These are phyloP conservation scores for Podospora comata DNA, from an alignment of 495 filamentous ascomycete species.

Conservation along the genomic window DNA sequence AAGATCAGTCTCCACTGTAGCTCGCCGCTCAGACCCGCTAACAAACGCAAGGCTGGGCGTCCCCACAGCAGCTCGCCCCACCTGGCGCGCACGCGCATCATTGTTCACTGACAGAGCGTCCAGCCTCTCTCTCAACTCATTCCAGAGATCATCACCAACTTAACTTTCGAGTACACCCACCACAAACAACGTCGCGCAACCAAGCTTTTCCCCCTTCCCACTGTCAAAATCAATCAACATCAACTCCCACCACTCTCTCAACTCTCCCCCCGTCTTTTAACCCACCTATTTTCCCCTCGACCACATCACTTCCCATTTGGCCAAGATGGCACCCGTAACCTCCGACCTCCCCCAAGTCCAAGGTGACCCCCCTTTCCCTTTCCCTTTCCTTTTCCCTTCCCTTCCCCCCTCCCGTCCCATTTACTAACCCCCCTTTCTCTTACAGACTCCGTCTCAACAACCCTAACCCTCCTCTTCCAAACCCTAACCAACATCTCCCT, in stretches of 20 bases:
- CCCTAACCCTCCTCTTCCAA: background rate
- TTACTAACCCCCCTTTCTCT: conserved; percentile 33
- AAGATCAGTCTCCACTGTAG: background rate
- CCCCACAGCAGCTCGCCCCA: background rate
- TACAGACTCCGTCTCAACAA: conserved; percentile 42
- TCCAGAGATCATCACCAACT: background rate
- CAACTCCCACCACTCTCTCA: background rate
- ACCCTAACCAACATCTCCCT: conserved; percentile 13
- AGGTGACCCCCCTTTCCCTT: conserved; percentile 38
- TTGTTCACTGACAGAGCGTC: background rate
- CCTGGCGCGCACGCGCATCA: background rate
- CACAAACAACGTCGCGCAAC: background rate
- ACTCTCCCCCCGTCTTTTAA: background rate
- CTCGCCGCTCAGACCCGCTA: background rate
- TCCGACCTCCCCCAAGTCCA: conserved; percentile 46
- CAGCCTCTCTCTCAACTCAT: background rate
- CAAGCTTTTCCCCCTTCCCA: background rate
- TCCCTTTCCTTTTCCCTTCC: background rate
- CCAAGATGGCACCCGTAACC: conserved; percentile 48
- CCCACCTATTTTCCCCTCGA: background rate
- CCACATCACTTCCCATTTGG: background rate
- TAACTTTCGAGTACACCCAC: background rate
- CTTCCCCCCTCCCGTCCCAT: conserved; percentile 8
- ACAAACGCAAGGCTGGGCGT: background rate
- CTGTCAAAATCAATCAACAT: background rate